These are phyloP conservation scores for Brassica carinata DNA, from an alignment of 345 rosid genomes.

Conservation along the genomic window DNA sequence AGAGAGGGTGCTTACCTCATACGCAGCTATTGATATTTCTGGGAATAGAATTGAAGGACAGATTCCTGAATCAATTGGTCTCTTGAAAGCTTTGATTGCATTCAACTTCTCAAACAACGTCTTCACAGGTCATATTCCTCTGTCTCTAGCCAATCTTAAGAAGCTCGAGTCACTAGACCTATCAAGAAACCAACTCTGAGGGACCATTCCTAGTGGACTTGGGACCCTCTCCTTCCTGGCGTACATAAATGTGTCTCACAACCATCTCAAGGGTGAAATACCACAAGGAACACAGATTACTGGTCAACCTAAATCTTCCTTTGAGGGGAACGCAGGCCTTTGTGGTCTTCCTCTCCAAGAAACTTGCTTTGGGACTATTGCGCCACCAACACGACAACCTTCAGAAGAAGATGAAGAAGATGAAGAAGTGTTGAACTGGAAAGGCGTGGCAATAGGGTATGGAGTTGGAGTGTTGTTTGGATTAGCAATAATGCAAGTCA, in stretches of 20 bases:
- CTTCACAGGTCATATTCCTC: not conserved
- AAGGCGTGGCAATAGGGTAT: not conserved
- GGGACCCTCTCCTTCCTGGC: not conserved
- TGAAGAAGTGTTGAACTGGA: not conserved
- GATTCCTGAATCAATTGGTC: not conserved
- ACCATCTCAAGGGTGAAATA: not conserved
- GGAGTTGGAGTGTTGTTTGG: not conserved
- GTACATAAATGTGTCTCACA: not conserved
- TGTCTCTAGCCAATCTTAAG: not conserved
- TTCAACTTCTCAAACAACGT: not conserved
- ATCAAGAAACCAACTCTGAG: not conserved
- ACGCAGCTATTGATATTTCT: not conserved
- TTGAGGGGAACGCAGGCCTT: not conserved
- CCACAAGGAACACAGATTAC: not conserved
- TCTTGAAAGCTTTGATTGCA: not conserved
- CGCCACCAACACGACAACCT: not conserved
- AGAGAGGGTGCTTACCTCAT: not conserved
- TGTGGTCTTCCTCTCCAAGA: not conserved
- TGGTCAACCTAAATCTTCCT: not conserved
- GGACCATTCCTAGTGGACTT: not conserved
- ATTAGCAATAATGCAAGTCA: not conserved
- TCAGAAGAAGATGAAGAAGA: not conserved
- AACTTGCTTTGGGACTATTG: not conserved
- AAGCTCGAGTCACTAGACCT: not conserved
- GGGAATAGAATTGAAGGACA: not conserved